These are phyloP conservation scores for Phytopythium kandeliae DNA, from an alignment of 352 stramenopile genomes.

Conservation along the genomic window DNA sequence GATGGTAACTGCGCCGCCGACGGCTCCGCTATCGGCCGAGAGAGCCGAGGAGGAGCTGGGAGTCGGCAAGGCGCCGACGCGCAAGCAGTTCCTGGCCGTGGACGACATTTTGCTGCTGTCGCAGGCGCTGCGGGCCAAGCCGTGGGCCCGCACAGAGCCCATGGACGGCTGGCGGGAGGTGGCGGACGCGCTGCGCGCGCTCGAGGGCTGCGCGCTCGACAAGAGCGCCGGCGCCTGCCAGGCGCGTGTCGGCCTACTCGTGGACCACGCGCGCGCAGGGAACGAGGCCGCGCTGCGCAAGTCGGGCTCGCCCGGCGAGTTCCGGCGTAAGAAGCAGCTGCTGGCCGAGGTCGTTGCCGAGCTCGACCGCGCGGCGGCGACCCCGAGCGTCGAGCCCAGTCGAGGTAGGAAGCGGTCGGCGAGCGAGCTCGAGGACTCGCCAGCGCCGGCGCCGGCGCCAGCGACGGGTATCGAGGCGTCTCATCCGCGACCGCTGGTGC, in stretches of 20 bases:
- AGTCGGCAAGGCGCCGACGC: not conserved
- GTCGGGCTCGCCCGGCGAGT: constrained; percentile 21
- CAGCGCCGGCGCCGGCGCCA: no score
- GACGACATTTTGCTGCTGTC: constrained; percentile 28
- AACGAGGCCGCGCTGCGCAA: constrained; percentile 26
- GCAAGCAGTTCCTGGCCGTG: constrained; percentile 30
- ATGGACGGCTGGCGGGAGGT: constrained; percentile 36
- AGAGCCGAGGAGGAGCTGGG: constrained; percentile 1
- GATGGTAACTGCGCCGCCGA: no score
- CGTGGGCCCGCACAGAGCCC: constrained; percentile 18
- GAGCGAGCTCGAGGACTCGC: no score
- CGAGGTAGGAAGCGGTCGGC: not conserved
- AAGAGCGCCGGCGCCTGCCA: constrained; percentile 33
- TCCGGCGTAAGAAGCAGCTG: constrained; percentile 18
- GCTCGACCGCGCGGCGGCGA: not conserved
- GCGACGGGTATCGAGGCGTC: not conserved
- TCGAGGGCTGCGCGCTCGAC: constrained; percentile 16
- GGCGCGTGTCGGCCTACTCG: constrained; percentile 17
- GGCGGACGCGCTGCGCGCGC: constrained; percentile 9
- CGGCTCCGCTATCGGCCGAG: not conserved
- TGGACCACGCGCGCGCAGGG: constrained; percentile 22
- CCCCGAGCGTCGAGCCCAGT: not conserved
- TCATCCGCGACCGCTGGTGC: no score
- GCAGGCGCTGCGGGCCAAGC: constrained; percentile 21
- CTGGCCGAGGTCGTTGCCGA: constrained; percentile 17